Base-by-base conservation (phyloP, 2,329 filamentous ascomycete species). In the Alternaria arborescens region DNA sequence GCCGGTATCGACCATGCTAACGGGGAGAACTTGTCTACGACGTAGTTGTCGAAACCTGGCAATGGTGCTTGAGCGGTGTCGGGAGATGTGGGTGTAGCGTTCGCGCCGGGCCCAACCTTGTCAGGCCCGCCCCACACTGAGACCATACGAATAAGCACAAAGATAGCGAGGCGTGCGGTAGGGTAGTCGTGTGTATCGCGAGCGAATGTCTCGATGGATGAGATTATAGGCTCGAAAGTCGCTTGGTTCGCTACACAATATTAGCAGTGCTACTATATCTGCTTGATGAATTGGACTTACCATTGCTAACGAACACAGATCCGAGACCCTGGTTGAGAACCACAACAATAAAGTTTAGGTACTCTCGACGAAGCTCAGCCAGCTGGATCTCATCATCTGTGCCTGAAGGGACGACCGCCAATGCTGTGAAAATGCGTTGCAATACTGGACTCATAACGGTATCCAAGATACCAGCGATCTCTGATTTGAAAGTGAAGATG, bases 371-470 rank as follows among this genome's bases (percentile, higher is more conserved):
- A 62, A 99, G 84, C 79, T 98, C 95, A 16, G 88, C 90, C 54
- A 98, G 86, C 78, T 99, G 94, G 61, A 99, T 96, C 79, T 97
- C 93, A 73, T 99, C 95, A 75, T 99, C 95, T 5, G 95, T 99
- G 42, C 95, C 95, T 0, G 87, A 89, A 32, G 94, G 91, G 16
- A 93, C 90, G 68, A 96, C 92, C 0, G 89, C 89, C 47, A 99
- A 85, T 2, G 93, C 92, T 12, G 88, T 86, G 78, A 97, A 97
- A 42, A 99, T 93, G 46, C 93, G 88, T 75, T 97, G 91, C 46
- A 99, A 83, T 46, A 99, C 87, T 3, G 95, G 94, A 0, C 93
- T 94, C 54, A 99, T 86, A 10, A 99, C 84, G 34, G 91, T 88
- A 77, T 99, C 94, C 41, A 99, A 86, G 38, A 98, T 95, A 50